Evolutionary conservation across 768 basidiomycete genomes (phyloP), one percentile per base, ranked within the genome.

Genomic region (Auricularia auricula-judae): DNA sequence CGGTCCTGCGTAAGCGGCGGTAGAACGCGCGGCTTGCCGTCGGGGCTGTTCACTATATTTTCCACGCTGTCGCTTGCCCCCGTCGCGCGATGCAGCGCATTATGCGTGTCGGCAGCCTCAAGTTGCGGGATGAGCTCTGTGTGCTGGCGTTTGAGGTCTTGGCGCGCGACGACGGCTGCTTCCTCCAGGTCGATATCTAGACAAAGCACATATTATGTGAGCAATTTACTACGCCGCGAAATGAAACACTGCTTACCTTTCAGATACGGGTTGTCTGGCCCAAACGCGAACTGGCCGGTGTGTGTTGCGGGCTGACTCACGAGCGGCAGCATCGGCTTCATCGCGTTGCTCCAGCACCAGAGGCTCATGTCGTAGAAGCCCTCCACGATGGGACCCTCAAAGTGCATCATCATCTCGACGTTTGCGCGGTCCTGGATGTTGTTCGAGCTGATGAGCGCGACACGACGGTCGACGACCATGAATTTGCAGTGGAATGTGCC

Each of bases 401-500:
- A 77, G 74, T 80, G 78, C 3, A 81, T 72, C 85, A 86, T 86
- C 81, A 87, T 82, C 72, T 84, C 80, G 65, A 79, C 67, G 68
- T 81, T 80, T 5, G 77, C 74, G 21, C 80, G 77, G 67, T 84
- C 81, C 73, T 86, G 86, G 47, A 88, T 85, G 64, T 88, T 88
- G 73, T 87, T 87, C 61, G 80, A 82, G 71, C 85, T 84, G 63
- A 89, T 72, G 63, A 87, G 72, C 0, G 84, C 86, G 42, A 86
- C 75, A 68, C 82, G 83, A n/a, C 86, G 77, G 70, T 89, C 87
- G 1, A 88, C 82, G 53, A 89, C 76, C 74, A 88, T 77, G 69
- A 83, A 87, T 70, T 89, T 88, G 58, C 83, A 81, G 68, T 89
- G 88, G 72, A 88, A 89, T 0, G 87, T 89, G 12, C 86, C 86